These are phyloP conservation scores for Nicotiana attenuata DNA, from an alignment of 257 asterid species.

Conservation along the genomic window DNA sequence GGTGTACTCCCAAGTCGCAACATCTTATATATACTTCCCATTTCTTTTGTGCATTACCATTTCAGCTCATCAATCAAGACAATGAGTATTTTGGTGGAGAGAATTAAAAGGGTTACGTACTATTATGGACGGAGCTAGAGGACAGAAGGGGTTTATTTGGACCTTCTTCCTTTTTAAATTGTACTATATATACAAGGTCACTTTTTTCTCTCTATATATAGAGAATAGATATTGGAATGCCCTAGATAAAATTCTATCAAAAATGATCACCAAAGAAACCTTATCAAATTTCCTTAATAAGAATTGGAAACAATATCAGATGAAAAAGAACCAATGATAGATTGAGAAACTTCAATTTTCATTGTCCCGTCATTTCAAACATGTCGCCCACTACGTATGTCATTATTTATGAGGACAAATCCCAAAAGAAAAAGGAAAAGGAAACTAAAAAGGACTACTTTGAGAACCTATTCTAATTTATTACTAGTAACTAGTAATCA, in stretches of 20 bases:
- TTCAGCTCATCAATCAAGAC: neutral
- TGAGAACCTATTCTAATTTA: neutral
- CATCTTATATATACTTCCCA: neutral
- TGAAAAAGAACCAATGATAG: neutral
- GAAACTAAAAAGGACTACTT: neutral
- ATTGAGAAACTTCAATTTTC: conserved; percentile 8
- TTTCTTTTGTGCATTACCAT: neutral
- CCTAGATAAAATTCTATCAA: too few species aligned
- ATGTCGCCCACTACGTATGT: conserved; percentile 17
- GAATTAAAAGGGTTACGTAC: too few species aligned
- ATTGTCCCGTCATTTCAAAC: conserved; percentile 19
- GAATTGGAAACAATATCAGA: neutral
- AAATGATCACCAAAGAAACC: too few species aligned
- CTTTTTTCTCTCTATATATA: too few species aligned
- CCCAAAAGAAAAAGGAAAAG: neutral
- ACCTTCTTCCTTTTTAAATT: too few species aligned
- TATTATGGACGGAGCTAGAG: too few species aligned
- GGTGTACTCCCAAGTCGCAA: neutral
- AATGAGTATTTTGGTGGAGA: neutral
- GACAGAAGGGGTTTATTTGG: too few species aligned
- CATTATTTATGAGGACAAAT: neutral
- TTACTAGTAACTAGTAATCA: neutral
- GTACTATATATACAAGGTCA: too few species aligned
- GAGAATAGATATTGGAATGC: too few species aligned
- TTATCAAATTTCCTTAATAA: neutral